Base-by-base conservation (phyloP, 1,284 basidiomycete species). In the Ceratobasidium sp. region DNA sequence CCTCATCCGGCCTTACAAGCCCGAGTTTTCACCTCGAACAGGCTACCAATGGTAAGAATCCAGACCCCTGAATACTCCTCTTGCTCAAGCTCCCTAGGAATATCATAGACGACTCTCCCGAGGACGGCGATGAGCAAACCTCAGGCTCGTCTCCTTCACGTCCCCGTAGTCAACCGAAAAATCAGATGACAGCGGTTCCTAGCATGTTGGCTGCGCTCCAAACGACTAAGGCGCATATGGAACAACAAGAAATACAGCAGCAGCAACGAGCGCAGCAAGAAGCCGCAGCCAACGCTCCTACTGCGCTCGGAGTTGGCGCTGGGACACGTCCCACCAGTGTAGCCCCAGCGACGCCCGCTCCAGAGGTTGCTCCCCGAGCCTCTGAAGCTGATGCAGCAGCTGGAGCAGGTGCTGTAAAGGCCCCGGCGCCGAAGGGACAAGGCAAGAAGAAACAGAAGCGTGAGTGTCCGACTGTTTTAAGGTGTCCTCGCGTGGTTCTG, bases 211-310 rank as follows among this genome's bases (percentile, higher is more conserved):
- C 84, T 41, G 84, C 86, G 19, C 91, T 91, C 3, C 89, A 90
- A 78, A 93, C 92, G 0, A 90, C 88, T 36, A 95, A 96, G 83
- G 95, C 94, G 8, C 89, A 72, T 51, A 72, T 59, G 57, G 69
- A 72, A 17, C 69, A 72, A n/a, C 69, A 72, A 33, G 27, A 62
- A 29, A n/a, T 47, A 29, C 67, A 72, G 41, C 44, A 53, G 33
- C 57, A 62, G 36, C 59, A 47, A 27, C 41, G 41, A 41, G 56
- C 57, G 14, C 54, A 72, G 27, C 36, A 72, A 29, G 69, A 57
- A 15, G 29, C 57, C 8, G 57, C 44, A 41, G 54, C 24, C 24
- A 57, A 57, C 19, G 44, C 57, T n/a, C 17, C 27, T 3, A 36
- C 31, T 36, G n/a, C 5, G 9, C 41, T 33, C 31, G 69, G 66